Evolutionary conservation across 805 yeast species (phyloP).

Genomic region (Lachancea quebecensis): DNA sequence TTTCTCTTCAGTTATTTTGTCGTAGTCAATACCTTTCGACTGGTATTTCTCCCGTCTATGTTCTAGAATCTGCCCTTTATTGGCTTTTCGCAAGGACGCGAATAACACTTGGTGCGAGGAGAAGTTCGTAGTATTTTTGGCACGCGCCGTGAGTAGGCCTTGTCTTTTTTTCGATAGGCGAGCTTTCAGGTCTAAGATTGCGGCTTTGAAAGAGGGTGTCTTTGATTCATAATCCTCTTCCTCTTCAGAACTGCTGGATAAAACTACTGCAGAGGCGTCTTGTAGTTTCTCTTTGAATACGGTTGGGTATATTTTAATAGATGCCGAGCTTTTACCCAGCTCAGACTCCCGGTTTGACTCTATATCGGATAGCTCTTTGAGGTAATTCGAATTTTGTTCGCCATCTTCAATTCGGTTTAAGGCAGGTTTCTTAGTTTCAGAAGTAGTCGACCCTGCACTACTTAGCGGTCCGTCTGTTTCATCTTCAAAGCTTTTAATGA

Average conservation of each 20-base stretch:
- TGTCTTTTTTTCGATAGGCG: slow-evolving; percentile 26
- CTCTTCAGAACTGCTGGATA: slow-evolving; percentile 14
- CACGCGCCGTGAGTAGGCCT: not conserved
- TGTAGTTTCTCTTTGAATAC: not conserved
- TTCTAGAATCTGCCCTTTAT: slow-evolving; percentile 42
- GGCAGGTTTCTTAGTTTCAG: not conserved
- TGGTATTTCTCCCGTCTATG: slow-evolving; percentile 42
- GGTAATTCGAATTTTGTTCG: not conserved
- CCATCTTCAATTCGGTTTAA: not conserved
- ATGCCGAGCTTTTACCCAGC: not conserved
- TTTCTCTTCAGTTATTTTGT: slow-evolving; percentile 34
- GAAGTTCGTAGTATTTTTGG: slow-evolving; percentile 7
- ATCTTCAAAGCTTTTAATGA: slow-evolving; percentile 3
- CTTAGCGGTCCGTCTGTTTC: not conserved
- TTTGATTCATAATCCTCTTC: slow-evolving; percentile 14
- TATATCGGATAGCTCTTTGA: not conserved
- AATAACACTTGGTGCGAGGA: slow-evolving; percentile 31
- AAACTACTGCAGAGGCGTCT: slow-evolving; percentile 8
- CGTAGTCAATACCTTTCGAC: slow-evolving; percentile 39
- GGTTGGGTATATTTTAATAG: not conserved
- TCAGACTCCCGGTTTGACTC: not conserved
- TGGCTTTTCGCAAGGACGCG: slow-evolving; percentile 36
- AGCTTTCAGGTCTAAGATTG: slow-evolving; percentile 32
- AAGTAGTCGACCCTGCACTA: not conserved
- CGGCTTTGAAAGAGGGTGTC: slow-evolving; percentile 29